These are phyloP conservation scores for Paecilomyces sp. DNA, from an alignment of 2,329 filamentous ascomycete genomes.

Conservation along the genomic window DNA sequence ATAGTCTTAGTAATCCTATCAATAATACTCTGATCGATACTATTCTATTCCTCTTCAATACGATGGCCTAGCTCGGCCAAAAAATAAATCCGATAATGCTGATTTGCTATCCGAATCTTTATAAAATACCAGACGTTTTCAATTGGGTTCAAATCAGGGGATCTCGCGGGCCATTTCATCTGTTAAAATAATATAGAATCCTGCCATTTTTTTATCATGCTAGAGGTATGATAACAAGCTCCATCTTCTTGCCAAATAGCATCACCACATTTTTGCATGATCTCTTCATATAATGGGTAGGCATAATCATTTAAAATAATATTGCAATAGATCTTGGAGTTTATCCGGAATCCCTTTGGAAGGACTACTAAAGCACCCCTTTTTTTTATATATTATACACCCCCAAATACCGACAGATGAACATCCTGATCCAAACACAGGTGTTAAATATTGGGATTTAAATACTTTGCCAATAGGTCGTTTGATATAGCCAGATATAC, in stretches of 20 bases:
- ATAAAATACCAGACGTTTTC: background rate
- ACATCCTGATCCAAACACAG: background rate
- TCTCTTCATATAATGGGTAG: background rate
- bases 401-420: background rate
- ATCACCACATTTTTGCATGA: background rate
- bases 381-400: background rate
- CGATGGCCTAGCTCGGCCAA: background rate
- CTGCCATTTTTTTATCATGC: background rate
- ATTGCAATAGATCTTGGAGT: background rate
- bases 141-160: background rate
- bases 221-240: background rate
- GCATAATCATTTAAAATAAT: background rate
- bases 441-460: background rate
- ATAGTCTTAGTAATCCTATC: background rate
- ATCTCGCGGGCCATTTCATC: background rate
- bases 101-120: background rate
- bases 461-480: background rate
- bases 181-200: background rate
- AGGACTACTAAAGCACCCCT: background rate
- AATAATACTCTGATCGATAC: background rate
- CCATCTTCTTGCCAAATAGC: background rate
- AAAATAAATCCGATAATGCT: background rate
- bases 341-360: background rate
- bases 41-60: background rate
- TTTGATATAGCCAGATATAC: background rate